Base-by-base conservation (phyloP, 1,284 basidiomycete species). In the Naganishia sp. region DNA sequence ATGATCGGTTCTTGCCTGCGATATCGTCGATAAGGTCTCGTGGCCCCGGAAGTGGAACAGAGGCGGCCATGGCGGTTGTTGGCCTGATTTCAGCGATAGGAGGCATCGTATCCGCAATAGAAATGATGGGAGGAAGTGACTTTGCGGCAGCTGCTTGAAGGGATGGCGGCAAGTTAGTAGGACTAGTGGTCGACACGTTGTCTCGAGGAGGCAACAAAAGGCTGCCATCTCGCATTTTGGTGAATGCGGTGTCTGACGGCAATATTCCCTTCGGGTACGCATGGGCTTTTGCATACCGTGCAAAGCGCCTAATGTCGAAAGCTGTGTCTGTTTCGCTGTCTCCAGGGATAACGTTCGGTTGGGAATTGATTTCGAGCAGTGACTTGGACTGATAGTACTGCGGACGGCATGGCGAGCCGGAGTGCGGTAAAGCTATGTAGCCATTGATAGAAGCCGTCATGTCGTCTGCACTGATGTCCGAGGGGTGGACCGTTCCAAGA, bases 131-230 rank as follows among this genome's bases (percentile, higher is more conserved):
- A 25, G 48, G 48, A 52, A 50, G 48, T 36, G 59, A 33, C 31
- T 50, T 33, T 52, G 59, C 59, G 10, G 59, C 59, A 6, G 59
- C 59, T 21, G 48, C 48, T 44, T 61, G 59, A 18, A 61, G 59
- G 5, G 33, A 36, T 18, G 48, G 59, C 11, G 59, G 52, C 23
- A 61, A 46, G 31, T 18, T 61, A 21, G 21, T 42, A 3, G 48
- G 48, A 7, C 39, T 18, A 9, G 28, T 25, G 3, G 36, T 3
- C 15, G 48, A n/a, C 48, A 52, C 13, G 11, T 39, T 42, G 48
- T 23, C 46, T 18, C 44, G 15, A 36, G 13, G 18, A 33, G 56
- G 15, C 36, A 16, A 48, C 28, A 28, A 36, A 43, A 48, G 9
- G 44, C 31, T 18, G 10, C n/a, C 18, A 45, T 33, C 43, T 44